Evolutionary conservation across 2,329 filamentous ascomycete genomes (phyloP).

Genomic region (Colletotrichum sp.): DNA sequence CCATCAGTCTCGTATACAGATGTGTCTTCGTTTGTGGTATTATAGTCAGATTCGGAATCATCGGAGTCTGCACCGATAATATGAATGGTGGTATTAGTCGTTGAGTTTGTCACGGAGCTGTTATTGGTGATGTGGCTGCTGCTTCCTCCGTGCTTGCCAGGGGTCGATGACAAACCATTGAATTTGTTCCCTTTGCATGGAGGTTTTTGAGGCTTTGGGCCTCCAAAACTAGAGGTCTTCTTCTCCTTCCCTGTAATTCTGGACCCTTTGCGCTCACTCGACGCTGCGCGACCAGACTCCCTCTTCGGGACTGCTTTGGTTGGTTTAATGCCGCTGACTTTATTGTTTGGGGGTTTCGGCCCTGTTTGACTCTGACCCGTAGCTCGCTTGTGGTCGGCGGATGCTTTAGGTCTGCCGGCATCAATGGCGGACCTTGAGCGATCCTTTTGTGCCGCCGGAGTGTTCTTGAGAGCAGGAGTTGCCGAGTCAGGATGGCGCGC

Average conservation of each 20-base stretch:
- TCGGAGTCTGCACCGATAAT: neutral
- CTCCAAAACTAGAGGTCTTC: neutral
- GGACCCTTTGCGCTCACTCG: neutral
- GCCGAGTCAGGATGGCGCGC: neutral
- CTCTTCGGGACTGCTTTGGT: neutral
- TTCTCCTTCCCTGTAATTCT: neutral
- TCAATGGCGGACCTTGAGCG: neutral
- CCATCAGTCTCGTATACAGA: neutral
- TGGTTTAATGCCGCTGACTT: neutral
- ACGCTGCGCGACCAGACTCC: neutral
- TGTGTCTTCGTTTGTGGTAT: accelerated
- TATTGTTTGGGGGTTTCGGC: neutral
- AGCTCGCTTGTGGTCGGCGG: no score
- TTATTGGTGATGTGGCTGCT: neutral
- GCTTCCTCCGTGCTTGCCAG: neutral
- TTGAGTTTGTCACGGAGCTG: neutral
- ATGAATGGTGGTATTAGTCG: neutral
- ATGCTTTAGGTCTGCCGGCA: neutral
- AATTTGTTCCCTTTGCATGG: neutral
- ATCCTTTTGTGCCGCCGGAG: neutral
- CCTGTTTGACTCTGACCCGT: neutral
- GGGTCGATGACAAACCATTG: neutral
- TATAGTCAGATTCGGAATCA: accelerated
- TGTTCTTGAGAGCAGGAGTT: neutral
- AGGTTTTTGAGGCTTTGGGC: neutral